Base-by-base conservation (phyloP, 495 filamentous ascomycete species). In the Tuber aestivum region DNA sequence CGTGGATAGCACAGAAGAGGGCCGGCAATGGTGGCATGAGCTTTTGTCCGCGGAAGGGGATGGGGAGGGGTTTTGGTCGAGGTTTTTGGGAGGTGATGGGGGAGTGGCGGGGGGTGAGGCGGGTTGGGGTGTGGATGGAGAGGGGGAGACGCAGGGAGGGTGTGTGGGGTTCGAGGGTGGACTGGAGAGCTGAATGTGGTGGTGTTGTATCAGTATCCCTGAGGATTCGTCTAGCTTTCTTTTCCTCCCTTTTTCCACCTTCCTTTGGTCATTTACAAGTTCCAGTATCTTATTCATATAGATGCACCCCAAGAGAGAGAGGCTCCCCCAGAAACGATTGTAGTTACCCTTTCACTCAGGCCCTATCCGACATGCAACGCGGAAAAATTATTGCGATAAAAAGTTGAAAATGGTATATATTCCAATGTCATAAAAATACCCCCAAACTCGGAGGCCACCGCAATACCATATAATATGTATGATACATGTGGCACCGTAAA, bases 21-120 rank as follows among this genome's bases (percentile, higher is more conserved):
- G 81, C 56, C 73, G 74, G 12, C 79, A 82, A 44, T 72, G 80
- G 41, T 82, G 80, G 80, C 78, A 81, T 71, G 79, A 82, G 35
- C 81, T 82, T 42, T 56, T 81, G 21, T 72, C 72, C 65, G 74
- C 70, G 14, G 75, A 76, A 48, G 79, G 75, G 27, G 79, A 69
- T n/a, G 70, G 45, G n/a, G 72, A 75, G 72, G 79, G 81, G 21
- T 74, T 72, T 72, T 80, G 78, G 79, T 61, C 78, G 18, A 80
- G 70, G 23, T 81, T 81, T 70, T 45, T 81, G 73, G 79, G 75
- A 48, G 41, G 38, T n/a, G 77, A 78, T 20, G 75, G 70, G n/a
- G 21, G 70, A 16, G 9, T n/a, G 0, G 20, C 37, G 27, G 40
- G 73, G 70, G 40, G 18, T 38, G 23, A 35, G 10, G 50, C 14